Evolutionary conservation across 371 early-diverging fungal species (phyloP), one percentile per base, ranked within the genome.

Genomic region (Mortierella sp.): DNA sequence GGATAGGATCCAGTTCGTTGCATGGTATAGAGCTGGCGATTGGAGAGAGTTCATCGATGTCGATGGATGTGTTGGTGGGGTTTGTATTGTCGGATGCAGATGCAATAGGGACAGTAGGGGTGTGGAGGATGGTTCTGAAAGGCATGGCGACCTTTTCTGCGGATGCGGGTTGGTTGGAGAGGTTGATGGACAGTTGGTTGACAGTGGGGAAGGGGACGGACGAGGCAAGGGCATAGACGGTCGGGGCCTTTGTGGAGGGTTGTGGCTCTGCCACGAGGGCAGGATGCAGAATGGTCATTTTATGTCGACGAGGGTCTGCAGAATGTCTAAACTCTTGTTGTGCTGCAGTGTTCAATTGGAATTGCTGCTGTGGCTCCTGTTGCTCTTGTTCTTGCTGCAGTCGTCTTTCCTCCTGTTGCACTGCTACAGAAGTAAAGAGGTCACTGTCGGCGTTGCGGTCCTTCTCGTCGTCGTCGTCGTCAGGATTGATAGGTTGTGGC

Each of bases 141-240:
- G 79, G 71, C 14, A 71, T 39, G 13, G 75, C 55, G 39, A 68
- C 47, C 24, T 55, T 69, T 24, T 75, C 70, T n/a, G 43, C 16
- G 14, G 43, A 19, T 24, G 48, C 22, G 26, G 72, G 63, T 11
- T 61, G 64, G 70, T 55, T 41, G 8, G 68, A 31, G 10, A 41
- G 34, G 24, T 69, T 69, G 70, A 73, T 66, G 11, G 76, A 64
- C 14, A 76, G 66, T 34, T 72, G 73, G 40, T 61, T 48, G 48
- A 73, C 66, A 39, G 76, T 69, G 9, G 76, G 76, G 55, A 66
- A 41, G 16, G 76, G 70, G 6, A 73, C 70, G 16, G 70, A 65
- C 2, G 80, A 76, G 19, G 76, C 76, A 4, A 80, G 73, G 22
- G 80, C 67, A 26, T 44, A 80, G 41, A 80, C 52, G 13, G 80